Evolutionary conservation across 768 basidiomycete species (phyloP), one percentile per base, ranked within the genome.

Genomic region (Mycena albidolilacea): DNA sequence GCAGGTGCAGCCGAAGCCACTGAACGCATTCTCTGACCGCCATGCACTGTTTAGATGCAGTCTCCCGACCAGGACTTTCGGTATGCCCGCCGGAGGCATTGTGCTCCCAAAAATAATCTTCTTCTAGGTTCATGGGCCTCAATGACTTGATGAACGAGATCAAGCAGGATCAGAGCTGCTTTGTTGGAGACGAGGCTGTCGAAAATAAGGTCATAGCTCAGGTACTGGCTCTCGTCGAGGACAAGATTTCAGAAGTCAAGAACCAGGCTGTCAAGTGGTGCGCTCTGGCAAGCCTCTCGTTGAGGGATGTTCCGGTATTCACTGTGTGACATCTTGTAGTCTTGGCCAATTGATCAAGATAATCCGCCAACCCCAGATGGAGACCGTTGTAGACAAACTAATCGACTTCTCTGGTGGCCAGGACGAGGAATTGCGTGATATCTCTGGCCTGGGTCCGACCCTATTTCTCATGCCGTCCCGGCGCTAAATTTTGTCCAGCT

Each of bases 201-300:
- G 98, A 99, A 86, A 91, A 86, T 80, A 94, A 93, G 80, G 91
- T 97, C 63, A 87, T 97, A 59, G 90, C 90, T 52, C 91, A 94
- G 80, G 96, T 99, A 1, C 86, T 98, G 54, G 86, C 90, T 43
- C 89, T 98, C 21, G 93, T 98, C 6, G 94, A 95, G 79, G 98
- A 99, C 84, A 93, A 93, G 83, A 98, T 97, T 76, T 96, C 96
- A 9, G 98, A 99, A 85, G 98, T 99, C 75, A 99, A 99, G 87
- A 98, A 98, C 79, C 93, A 95, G 81, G 96, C 96, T 2, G 97
- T 98, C 12, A 96, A 97, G 85, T 97, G 96, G 97, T 95, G 77
- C 65, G 89, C 80, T 43, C 30, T 4, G 30, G 30, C 19, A 21
- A 6, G 60, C n/a, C 46, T 1, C 43, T 12, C 12, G 67, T 41